Percentiles rank a stretch among this genome's conserved stretches.
Evolutionary conservation across 1,284 basidiomycete species (phyloP).

Genomic region (Psilocybe mexicana): DNA sequence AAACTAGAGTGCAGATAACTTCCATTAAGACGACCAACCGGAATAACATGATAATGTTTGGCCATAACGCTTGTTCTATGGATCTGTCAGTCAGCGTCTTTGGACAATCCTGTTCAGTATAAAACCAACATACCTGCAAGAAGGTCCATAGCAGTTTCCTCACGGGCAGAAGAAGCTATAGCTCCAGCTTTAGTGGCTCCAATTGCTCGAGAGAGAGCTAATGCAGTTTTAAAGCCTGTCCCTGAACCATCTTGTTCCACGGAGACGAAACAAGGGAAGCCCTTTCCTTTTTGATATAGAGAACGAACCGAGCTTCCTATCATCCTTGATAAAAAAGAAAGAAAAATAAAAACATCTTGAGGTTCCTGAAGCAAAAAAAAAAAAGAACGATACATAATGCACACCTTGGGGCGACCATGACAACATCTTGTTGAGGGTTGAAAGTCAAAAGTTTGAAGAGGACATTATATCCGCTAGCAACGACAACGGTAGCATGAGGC

Average conservation of each 20-base stretch:
- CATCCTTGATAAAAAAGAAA: constrained; percentile 43
- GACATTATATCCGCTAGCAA: constrained; percentile 68
- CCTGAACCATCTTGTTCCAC: constrained; percentile 64
- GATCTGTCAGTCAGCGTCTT: not conserved
- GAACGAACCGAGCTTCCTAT: constrained; percentile 66
- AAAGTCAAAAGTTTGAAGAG: constrained; percentile 62
- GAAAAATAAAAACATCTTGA: too few relatives aligned
- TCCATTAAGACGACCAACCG: constrained; percentile 33
- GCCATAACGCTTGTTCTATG: constrained; percentile 63
- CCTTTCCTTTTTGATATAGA: constrained; percentile 58
- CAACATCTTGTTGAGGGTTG: constrained; percentile 55
- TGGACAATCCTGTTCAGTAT: not conserved
- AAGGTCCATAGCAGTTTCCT: constrained; percentile 68
- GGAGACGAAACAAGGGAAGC: constrained; percentile 67
- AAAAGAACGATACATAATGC: too few relatives aligned
- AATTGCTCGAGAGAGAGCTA: constrained; percentile 58
- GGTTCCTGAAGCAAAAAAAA: too few relatives aligned
- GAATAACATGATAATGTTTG: constrained; percentile 66
- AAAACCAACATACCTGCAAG: constrained; percentile 42
- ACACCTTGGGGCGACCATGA: constrained; percentile 67
- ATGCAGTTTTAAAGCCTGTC: constrained; percentile 44
- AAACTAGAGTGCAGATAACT: not conserved
- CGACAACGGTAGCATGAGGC: constrained; percentile 48
- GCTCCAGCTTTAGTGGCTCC: constrained; percentile 68
- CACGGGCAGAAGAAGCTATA: constrained; percentile 61